A percentile compares a stretch with the other conserved stretches of the same genome.
phyloP scores from a whole-genome alignment of 768 basidiomycete species.

The Lactarius psammicola region DNA sequence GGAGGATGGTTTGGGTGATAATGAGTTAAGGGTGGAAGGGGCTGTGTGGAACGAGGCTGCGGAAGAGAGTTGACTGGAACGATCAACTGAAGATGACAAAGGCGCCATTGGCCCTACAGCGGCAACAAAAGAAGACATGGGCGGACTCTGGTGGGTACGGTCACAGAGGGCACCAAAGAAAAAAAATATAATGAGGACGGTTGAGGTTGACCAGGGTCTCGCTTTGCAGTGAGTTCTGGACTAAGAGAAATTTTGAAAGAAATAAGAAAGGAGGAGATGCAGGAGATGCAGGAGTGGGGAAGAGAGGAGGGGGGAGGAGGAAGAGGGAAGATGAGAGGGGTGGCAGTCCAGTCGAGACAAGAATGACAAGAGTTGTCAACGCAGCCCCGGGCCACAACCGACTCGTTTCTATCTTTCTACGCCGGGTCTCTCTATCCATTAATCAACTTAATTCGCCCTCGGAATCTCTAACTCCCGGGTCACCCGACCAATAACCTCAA shows the following conservation, averaged over 20 bases:
- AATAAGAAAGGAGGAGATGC: background rate
- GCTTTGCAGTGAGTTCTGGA: background rate
- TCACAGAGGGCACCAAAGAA: background rate
- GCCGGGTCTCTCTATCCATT: no score
- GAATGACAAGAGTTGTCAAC: background rate
- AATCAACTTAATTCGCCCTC: no score
- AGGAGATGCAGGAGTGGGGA: background rate
- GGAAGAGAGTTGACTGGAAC: constrained; percentile 20
- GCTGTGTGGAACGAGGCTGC: constrained; percentile 24
- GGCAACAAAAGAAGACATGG: constrained; percentile 16
- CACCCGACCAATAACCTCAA: no score
- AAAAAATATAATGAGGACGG: background rate
- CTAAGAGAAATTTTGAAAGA: background rate
- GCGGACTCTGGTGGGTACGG: background rate
- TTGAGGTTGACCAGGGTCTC: background rate
- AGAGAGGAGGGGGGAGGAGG: background rate
- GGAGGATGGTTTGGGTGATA: constrained; percentile 18
- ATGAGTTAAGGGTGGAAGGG: constrained; percentile 10
- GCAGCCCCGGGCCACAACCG: no score
- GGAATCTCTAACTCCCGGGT: no score
- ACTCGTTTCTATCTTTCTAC: no score
- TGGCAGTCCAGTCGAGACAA: background rate
- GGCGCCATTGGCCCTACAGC: background rate
- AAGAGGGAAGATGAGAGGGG: background rate
- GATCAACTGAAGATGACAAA: constrained; percentile 17